phyloP scores from a whole-genome alignment of 2,329 filamentous ascomycete species.

The Penicillium sp. region DNA sequence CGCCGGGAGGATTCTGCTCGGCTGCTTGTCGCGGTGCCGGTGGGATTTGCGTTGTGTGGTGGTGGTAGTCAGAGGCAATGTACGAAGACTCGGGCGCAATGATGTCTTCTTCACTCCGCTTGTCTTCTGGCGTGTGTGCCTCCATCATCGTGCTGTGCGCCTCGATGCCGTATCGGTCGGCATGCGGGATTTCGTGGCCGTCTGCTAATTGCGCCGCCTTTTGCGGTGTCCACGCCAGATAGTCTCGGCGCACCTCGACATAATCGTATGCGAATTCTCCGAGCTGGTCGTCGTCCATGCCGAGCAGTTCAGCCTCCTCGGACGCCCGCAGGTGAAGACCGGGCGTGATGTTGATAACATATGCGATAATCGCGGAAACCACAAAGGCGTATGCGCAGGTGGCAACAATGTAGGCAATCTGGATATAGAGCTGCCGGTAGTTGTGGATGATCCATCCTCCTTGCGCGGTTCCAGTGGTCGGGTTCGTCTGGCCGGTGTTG shows the following conservation, averaged over 20 bases:
- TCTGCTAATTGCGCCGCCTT: slow-evolving; percentile 40
- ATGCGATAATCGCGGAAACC: slow-evolving; percentile 65
- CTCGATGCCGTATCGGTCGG: slow-evolving; percentile 57
- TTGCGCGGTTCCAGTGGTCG: slow-evolving; percentile 33
- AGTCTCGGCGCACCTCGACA: slow-evolving; percentile 49
- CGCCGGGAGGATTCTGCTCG: slow-evolving; percentile 21
- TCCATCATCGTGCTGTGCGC: slow-evolving; percentile 62
- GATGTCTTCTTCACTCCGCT: slow-evolving; percentile 28
- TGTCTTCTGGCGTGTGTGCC: slow-evolving; percentile 42
- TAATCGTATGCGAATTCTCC: slow-evolving; percentile 52
- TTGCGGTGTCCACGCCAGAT: slow-evolving; percentile 49
- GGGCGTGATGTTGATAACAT: slow-evolving; percentile 66
- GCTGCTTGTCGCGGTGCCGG: slow-evolving; percentile 27
- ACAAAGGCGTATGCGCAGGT: slow-evolving; percentile 64
- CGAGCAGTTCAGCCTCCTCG: slow-evolving; percentile 65
- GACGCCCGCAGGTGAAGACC: slow-evolving; percentile 65
- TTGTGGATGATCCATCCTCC: slow-evolving; percentile 70
- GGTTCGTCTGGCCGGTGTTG: slow-evolving; percentile 43
- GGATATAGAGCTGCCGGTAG: slow-evolving; percentile 67
- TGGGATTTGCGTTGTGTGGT: slow-evolving; percentile 6
- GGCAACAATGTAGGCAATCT: slow-evolving; percentile 65
- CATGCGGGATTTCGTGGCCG: slow-evolving; percentile 54
- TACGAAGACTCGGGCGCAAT: slow-evolving; percentile 21
- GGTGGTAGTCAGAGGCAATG: slow-evolving; percentile 2
- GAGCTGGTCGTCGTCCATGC: slow-evolving; percentile 53